phyloP scores from a whole-genome alignment of 139 green algal genomes.

The Dunaliella primolecta region DNA sequence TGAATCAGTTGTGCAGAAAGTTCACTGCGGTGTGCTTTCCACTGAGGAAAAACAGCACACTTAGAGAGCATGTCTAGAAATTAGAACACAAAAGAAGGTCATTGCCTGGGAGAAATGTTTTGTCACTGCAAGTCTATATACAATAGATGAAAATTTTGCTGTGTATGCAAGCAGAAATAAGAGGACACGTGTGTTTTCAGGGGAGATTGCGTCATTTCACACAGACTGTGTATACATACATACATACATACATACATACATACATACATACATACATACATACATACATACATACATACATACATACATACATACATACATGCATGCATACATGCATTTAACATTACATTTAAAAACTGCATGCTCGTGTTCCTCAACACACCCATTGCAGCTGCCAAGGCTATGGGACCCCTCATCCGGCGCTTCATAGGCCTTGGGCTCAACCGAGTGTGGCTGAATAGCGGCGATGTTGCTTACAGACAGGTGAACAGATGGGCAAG shows the following conservation, averaged over 20 bases:
- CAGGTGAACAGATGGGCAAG: slow-evolving; percentile 40
- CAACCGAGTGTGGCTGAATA: slow-evolving; percentile 70
- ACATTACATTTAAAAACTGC: background rate
- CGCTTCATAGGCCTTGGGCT: slow-evolving; percentile 72
- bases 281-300: background rate
- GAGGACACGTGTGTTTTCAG: too few species aligned
- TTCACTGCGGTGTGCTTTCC: too few species aligned
- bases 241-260: background rate
- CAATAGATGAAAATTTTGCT: too few species aligned
- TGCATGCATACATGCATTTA: too few species aligned
- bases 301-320: background rate
- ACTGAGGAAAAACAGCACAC: too few species aligned
- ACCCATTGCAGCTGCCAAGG: slow-evolving; percentile 49
- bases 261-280: background rate
- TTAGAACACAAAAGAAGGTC: too few species aligned
- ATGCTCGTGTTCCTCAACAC: slow-evolving; percentile 47
- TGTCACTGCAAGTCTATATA: too few species aligned
- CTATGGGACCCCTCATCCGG: slow-evolving; percentile 62
- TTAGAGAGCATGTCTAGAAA: too few species aligned
- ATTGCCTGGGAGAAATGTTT: too few species aligned
- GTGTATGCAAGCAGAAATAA: too few species aligned
- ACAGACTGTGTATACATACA: background rate
- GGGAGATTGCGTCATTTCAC: too few species aligned
- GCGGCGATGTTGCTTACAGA: slow-evolving; percentile 63
- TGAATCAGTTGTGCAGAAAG: too few species aligned